Percentiles rank a stretch among this genome's conserved stretches.
phyloP scores from a whole-genome alignment of 306 rosid genomes.

The Trichosanthes cucumerina region DNA sequence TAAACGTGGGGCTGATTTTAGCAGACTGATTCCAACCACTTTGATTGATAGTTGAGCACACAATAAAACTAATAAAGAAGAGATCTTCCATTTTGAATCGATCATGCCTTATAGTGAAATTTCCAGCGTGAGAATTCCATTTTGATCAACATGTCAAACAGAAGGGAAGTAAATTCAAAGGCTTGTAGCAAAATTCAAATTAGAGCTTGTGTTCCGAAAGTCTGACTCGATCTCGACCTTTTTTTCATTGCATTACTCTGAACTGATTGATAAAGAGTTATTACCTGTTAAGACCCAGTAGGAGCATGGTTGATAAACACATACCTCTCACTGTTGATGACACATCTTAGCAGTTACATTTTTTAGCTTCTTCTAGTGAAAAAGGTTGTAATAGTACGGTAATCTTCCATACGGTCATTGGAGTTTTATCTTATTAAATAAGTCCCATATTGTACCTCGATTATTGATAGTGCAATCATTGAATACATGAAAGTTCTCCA shows the following conservation, averaged over 20 bases:
- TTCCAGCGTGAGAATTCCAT: background rate
- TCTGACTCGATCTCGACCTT: background rate
- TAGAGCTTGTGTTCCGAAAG: background rate
- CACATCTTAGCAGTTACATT: too few species aligned
- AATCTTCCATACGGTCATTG: background rate
- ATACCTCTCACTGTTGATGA: background rate
- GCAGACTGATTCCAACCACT: background rate
- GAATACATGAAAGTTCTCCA: background rate
- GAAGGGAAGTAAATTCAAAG: background rate
- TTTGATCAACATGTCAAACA: background rate
- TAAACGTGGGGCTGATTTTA: slow-evolving; percentile 14
- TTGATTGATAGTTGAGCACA: background rate
- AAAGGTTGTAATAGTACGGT: background rate
- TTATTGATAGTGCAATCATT: too few species aligned
- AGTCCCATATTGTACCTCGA: too few species aligned
- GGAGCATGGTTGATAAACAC: background rate
- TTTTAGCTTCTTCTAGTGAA: background rate
- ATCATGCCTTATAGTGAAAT: too few species aligned
- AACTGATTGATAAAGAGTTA: background rate
- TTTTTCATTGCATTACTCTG: background rate
- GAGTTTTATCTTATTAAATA: too few species aligned
- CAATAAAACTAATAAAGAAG: background rate
- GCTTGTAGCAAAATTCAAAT: background rate
- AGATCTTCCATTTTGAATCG: too few species aligned
- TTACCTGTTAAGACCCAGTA: background rate